phyloP scores from a whole-genome alignment of 2,329 filamentous ascomycete species.

The Emergomyces pasteurianus region DNA sequence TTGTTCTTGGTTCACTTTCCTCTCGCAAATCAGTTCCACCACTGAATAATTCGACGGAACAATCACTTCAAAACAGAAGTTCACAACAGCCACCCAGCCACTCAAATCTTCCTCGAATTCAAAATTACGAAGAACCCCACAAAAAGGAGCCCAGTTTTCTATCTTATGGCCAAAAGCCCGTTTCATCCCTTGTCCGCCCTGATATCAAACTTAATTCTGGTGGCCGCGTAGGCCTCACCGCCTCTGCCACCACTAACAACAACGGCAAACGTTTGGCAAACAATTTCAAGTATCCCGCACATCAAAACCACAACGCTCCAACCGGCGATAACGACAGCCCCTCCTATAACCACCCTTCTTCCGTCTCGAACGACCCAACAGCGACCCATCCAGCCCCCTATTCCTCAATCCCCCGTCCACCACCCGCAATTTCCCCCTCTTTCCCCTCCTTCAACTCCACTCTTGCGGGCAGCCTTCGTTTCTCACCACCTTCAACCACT shows the following conservation, averaged over 20 bases:
- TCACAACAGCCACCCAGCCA: not conserved
- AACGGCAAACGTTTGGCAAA: not conserved
- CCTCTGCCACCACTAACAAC: not conserved
- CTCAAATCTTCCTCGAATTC: not conserved
- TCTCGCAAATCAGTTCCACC: not conserved
- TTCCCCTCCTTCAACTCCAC: conserved; percentile 11
- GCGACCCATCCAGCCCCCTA: conserved; percentile 6
- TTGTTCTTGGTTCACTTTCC: conserved; percentile 19
- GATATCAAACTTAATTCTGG: not conserved
- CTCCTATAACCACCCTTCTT: not conserved
- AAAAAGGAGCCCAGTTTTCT: not conserved
- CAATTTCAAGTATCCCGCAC: not conserved
- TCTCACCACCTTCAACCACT: conserved; percentile 6
- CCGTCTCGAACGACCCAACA: not conserved
- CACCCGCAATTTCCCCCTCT: not conserved
- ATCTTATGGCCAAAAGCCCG: not conserved
- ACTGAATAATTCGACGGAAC: not conserved
- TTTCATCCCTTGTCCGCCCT: not conserved
- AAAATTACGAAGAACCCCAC: not conserved
- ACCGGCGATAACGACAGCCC: not conserved
- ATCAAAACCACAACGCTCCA: not conserved
- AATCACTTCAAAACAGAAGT: not conserved
- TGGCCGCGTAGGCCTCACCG: not conserved
- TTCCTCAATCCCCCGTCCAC: conserved; percentile 5
- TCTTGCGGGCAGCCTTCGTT: conserved; percentile 8